phyloP scores from a whole-genome alignment of 2,329 filamentous ascomycete genomes.

The Colletotrichum australisinense region DNA sequence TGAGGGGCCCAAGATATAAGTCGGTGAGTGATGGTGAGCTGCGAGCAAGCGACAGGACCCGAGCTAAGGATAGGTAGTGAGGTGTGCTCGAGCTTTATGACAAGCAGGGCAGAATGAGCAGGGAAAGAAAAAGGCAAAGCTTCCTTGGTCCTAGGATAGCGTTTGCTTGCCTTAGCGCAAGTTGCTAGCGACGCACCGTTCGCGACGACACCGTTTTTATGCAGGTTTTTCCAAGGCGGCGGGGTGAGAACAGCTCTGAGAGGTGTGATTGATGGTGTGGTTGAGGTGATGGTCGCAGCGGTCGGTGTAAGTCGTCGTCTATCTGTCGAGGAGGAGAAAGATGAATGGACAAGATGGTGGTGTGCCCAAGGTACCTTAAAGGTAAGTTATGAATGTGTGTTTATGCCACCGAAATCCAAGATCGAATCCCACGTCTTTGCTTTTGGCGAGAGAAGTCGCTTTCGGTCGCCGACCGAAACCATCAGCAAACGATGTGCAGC shows the following conservation, averaged over 20 bases:
- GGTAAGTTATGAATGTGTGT: background rate
- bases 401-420: background rate
- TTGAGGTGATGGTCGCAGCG: background rate
- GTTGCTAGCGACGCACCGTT: slow-evolving; percentile 33
- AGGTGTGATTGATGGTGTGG: background rate
- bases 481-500: background rate
- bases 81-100: slow-evolving; percentile 36
- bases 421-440: background rate
- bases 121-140: background rate
- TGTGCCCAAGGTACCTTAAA: background rate
- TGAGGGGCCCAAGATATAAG: slow-evolving; percentile 34
- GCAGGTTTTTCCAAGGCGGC: slow-evolving; percentile 9
- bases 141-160: background rate
- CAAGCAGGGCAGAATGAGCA: slow-evolving; percentile 23
- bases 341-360: background rate
- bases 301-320: background rate
- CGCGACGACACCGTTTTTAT: slow-evolving; percentile 32
- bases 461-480: slow-evolving; percentile 34
- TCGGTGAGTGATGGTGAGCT: slow-evolving; percentile 10
- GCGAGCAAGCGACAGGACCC: slow-evolving; percentile 9
- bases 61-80: slow-evolving; percentile 3
- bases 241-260: background rate
- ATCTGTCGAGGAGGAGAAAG: background rate
- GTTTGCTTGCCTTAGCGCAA: slow-evolving; percentile 30
- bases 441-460: slow-evolving; percentile 4